Base-by-base conservation (phyloP, 441 rosid genomes). In the Pelargonium citronellum region DNA sequence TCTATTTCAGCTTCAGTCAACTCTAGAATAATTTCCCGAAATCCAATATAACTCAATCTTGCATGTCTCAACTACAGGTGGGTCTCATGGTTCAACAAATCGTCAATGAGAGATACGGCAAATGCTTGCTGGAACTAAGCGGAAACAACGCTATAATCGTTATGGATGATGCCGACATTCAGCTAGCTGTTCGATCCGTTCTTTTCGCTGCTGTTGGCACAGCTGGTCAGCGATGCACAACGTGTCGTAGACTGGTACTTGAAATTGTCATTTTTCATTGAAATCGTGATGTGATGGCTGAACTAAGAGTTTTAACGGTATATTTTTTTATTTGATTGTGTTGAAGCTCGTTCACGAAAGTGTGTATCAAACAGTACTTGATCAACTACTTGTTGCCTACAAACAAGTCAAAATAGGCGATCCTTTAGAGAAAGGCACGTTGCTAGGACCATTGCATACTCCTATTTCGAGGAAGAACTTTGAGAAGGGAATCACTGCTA, bases 211-310 rank as follows among this genome's bases (percentile, higher is more conserved):
- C 99, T 44, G 99, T 92, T 69, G 99, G 99, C 71, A 95, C 98
- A 5, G 98, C 97, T 80, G 98, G 98, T 61, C 99, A 92, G 73
- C 91, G 99, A 73, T 92, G 97, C 87, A 91, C 99, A 73, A 90
- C 99, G 66, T 92, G 97, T 74, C 99, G 98, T 76, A 85, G 99
- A 76, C 99, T 95, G 98, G 98, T 95, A 90, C 41, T 60, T 17
- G 0, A 47, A 71, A 15, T 55, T 13, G 39, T 16, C 53, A 61
- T 74, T 71, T 79, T 77, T 24, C 73, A 53, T 64, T 70, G 17
- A 10, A 70, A 43, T 22, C 64, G 68, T 43, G 24, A 57, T 55
- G 43, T 60, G 51, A 9, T 34, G 22, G 57, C 55, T 7, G 53
- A 55, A 12, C 43, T 12, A 44, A 72, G 64, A 46, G 4, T 55